phyloP scores from a whole-genome alignment of 1,284 basidiomycete species.

The Irpex sp. region DNA sequence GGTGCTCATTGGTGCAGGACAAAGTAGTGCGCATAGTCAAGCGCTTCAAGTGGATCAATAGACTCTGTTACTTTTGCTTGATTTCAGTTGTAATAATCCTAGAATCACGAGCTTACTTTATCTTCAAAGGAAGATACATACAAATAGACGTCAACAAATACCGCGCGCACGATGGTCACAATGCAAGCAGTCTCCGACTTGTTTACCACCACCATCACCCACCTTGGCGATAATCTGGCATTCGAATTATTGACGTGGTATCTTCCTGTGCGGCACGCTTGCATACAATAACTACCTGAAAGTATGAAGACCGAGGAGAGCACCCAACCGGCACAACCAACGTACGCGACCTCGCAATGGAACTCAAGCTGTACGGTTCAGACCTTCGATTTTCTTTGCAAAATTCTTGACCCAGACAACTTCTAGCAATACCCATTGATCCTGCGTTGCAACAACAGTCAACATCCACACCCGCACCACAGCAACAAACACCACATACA shows the following conservation, averaged over 20 bases:
- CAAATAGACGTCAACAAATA: no score
- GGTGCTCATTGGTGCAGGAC: constrained; percentile 17
- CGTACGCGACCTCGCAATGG: constrained; percentile 38
- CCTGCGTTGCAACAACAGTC: constrained; percentile 64
- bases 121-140: no score
- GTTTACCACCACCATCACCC: no score
- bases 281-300: background rate
- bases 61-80: no score
- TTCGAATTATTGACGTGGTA: no score
- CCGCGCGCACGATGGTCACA: no score
- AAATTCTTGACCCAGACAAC: background rate
- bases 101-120: no score
- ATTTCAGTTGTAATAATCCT: no score
- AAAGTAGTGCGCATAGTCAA: background rate
- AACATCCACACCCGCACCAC: constrained; percentile 12
- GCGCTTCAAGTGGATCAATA: no score
- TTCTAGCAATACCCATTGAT: constrained; percentile 60
- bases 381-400: background rate
- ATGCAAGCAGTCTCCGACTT: no score
- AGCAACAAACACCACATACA: constrained; percentile 7
- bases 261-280: no score
- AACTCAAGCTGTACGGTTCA: constrained; percentile 34
- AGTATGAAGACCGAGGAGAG: constrained; percentile 17
- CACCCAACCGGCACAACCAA: constrained; percentile 12
- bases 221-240: no score